Conservation (phyloP, 495 filamentous ascomycete species). For the Hypoxylon lienhwacheense region DNA sequence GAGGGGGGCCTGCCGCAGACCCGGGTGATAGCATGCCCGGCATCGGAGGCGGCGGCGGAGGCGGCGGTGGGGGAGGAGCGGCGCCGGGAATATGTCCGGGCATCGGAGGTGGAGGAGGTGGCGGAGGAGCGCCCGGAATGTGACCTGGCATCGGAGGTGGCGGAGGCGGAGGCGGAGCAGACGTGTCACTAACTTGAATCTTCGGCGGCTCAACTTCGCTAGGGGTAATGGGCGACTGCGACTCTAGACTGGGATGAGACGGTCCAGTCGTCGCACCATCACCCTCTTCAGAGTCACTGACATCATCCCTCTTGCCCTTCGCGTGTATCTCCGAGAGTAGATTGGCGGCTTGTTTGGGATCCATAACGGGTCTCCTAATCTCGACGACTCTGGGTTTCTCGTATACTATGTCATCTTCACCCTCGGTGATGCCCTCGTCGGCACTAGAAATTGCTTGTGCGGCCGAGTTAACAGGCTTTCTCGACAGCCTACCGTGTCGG, state of each 20-base stretch:
- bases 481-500: conserved; percentile 58
- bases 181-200: conserved; percentile 48
- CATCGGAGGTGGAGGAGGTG: conserved; percentile 57
- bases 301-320: conserved; percentile 74
- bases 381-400: conserved; percentile 69
- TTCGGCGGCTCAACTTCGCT: conserved; percentile 59
- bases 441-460: conserved; percentile 49
- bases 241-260: conserved; percentile 74
- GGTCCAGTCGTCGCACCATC: conserved; percentile 77
- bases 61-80: conserved; percentile 59
- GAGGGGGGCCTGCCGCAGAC: conserved; percentile 45
- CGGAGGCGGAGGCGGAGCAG: conserved; percentile 54
- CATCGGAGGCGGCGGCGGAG: conserved; percentile 55
- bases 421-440: conserved; percentile 43
- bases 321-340: conserved; percentile 79
- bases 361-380: conserved; percentile 72
- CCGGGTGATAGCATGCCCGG: conserved; percentile 45
- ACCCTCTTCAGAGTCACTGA: conserved; percentile 68
- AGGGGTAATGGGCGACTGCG: conserved; percentile 70
- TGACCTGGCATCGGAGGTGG: conserved; percentile 55
- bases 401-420: conserved; percentile 58
- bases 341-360: conserved; percentile 69
- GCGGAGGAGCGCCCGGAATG: conserved; percentile 48
- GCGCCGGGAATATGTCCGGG: conserved; percentile 47
- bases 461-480: conserved; percentile 51